Evolutionary conservation across 306 rosid genomes (phyloP).

Genomic region (Chamaecrista fasciculata): DNA sequence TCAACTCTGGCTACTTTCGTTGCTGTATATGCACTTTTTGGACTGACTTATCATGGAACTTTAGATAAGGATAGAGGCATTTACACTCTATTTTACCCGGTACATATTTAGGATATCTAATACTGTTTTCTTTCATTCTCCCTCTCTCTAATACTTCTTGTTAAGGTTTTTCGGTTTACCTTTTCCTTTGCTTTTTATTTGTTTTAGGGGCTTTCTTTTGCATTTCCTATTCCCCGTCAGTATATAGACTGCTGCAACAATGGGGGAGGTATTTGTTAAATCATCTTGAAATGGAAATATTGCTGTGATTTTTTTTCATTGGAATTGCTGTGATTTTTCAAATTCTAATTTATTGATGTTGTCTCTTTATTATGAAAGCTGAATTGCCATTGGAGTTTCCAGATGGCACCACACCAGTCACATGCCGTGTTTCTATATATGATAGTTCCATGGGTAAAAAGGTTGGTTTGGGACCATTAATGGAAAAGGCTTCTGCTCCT

Average conservation of each 20-base stretch:
- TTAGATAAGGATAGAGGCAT: slow-evolving; percentile 80
- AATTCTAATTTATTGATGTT: slow-evolving; percentile 26
- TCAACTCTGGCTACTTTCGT: slow-evolving; percentile 81
- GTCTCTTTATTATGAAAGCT: slow-evolving; percentile 41
- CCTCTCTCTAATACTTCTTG: not conserved
- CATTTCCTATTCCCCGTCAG: slow-evolving; percentile 93
- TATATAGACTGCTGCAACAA: slow-evolving; percentile 75
- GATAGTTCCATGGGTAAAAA: slow-evolving; percentile 83
- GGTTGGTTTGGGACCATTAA: slow-evolving; percentile 81
- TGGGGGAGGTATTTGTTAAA: slow-evolving; percentile 65
- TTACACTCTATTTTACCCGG: slow-evolving; percentile 85
- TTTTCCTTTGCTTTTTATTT: slow-evolving; percentile 21
- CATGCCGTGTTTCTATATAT: slow-evolving; percentile 85
- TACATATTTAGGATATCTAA: slow-evolving; percentile 36
- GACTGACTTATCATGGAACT: slow-evolving; percentile 90
- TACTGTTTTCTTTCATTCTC: not conserved
- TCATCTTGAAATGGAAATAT: slow-evolving; percentile 10
- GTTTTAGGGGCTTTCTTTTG: slow-evolving; percentile 86
- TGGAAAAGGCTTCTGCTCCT: slow-evolving; percentile 95
- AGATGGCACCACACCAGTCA: slow-evolving; percentile 93
- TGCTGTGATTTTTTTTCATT: no score
- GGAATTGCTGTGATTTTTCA: slow-evolving; percentile 6
- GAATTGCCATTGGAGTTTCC: slow-evolving; percentile 96
- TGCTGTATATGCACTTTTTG: slow-evolving; percentile 88
- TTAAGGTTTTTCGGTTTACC: slow-evolving; percentile 6